Evolutionary conservation across 2,329 filamentous ascomycete genomes (phyloP).

Genomic region (Sclerotiophoma versabilis): DNA sequence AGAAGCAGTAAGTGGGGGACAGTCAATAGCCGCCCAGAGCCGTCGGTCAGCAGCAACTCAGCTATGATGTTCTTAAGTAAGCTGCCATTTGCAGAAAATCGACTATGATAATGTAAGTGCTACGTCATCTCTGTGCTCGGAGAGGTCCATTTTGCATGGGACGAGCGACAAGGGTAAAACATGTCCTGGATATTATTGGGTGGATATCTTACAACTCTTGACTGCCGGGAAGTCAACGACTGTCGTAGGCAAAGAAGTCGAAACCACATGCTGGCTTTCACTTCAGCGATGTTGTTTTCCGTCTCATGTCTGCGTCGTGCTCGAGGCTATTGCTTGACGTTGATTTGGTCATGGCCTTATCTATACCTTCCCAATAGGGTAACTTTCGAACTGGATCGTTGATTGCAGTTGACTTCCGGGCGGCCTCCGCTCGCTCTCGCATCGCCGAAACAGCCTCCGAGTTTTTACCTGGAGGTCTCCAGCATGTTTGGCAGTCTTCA

Average conservation of each 20-base stretch:
- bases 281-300: neutral
- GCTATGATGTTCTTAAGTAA: neutral
- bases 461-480: neutral
- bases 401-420: conserved; percentile 7
- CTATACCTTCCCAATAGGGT: neutral
- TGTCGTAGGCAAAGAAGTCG: no score
- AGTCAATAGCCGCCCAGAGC: neutral
- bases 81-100: neutral
- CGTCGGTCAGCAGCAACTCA: neutral
- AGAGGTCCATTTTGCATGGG: neutral
- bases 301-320: neutral
- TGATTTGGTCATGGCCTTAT: neutral
- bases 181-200: no score
- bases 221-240: no score
- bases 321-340: neutral
- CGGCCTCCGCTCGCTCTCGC: conserved; percentile 3
- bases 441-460: neutral
- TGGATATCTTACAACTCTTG: no score
- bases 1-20: conserved; percentile 9
- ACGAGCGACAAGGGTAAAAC: neutral
- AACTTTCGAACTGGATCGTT: neutral
- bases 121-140: neutral
- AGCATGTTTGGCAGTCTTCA: neutral
- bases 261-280: no score
- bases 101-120: neutral